A percentile compares a stretch with the other conserved stretches of the same genome.
Conservation (phyloP, 2,329 filamentous ascomycete species). For the Dryadomyces sulphureus region DNA sequence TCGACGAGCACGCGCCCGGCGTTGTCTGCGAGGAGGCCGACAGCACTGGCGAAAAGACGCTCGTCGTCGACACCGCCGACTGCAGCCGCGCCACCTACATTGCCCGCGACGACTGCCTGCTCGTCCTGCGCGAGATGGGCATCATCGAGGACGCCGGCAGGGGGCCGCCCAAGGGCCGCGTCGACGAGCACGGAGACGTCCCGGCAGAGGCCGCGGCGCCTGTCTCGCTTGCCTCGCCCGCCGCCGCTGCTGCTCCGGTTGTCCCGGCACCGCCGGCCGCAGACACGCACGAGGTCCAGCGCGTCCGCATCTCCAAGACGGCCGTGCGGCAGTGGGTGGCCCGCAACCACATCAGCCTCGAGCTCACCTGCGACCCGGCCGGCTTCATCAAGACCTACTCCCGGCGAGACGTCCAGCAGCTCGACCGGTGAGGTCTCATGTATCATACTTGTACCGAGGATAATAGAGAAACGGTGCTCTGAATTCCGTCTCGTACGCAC, state of each 20-base stretch:
- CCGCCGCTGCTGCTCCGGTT: background rate
- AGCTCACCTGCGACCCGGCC: constrained; percentile 53
- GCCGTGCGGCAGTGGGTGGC: constrained; percentile 53
- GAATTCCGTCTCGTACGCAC: no score
- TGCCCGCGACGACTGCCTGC: constrained; percentile 66
- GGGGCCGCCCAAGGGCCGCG: constrained; percentile 19
- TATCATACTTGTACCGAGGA: background rate
- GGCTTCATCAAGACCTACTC: constrained; percentile 62
- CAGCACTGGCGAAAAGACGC: background rate
- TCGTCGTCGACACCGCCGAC: constrained; percentile 15
- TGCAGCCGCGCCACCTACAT: constrained; percentile 74
- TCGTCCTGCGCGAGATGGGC: constrained; percentile 66
- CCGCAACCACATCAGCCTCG: constrained; percentile 45
- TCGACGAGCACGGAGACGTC: background rate
- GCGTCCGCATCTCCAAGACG: constrained; percentile 37
- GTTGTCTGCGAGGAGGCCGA: constrained; percentile 5
- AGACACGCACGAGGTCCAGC: constrained; percentile 19
- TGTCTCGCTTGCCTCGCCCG: background rate
- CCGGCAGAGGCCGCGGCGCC: background rate
- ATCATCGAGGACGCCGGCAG: constrained; percentile 45
- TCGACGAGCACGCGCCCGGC: constrained; percentile 12
- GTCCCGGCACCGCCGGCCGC: background rate
- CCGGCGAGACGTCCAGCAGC: constrained; percentile 23
- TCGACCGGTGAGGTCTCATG: constrained; percentile 12
- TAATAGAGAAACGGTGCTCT: background rate